Conservation (phyloP, 352 stramenopile species). For the Globisporangium nodosum region DNA sequence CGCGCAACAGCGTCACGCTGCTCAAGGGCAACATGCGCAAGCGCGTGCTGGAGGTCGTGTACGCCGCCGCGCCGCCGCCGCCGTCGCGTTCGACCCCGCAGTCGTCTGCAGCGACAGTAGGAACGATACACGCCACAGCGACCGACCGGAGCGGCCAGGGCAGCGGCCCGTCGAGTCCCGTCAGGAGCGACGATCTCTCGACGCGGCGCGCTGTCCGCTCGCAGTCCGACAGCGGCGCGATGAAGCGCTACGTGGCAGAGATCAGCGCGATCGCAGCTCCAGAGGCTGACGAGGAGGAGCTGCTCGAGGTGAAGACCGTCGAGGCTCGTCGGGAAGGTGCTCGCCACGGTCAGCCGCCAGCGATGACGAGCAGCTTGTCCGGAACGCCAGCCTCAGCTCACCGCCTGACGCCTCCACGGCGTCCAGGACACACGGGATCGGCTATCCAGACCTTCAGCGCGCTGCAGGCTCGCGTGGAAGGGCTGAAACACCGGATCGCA, state of each 20-base stretch:
- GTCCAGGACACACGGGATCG: background rate
- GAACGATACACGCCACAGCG: background rate
- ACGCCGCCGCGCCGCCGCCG: no score
- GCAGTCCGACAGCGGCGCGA: constrained; percentile 40
- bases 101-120: background rate
- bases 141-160: background rate
- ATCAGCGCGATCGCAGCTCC: background rate
- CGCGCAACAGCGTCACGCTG: constrained; percentile 53
- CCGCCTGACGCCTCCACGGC: no score
- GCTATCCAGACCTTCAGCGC: constrained; percentile 34
- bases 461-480: constrained; percentile 51
- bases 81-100: no score
- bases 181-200: constrained; percentile 6
- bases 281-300: background rate
- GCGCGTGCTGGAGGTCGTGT: constrained; percentile 31
- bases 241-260: constrained; percentile 14
- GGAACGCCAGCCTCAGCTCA: background rate
- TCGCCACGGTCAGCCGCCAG: background rate
- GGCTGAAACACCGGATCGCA: constrained; percentile 39
- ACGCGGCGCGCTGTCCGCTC: constrained; percentile 24
- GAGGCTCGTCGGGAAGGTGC: background rate
- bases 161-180: constrained; percentile 2
- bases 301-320: no score
- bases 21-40: constrained; percentile 63
- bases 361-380: background rate